Evolutionary conservation across 768 basidiomycete species (phyloP).

Genomic region (Boletus rubropictus): DNA sequence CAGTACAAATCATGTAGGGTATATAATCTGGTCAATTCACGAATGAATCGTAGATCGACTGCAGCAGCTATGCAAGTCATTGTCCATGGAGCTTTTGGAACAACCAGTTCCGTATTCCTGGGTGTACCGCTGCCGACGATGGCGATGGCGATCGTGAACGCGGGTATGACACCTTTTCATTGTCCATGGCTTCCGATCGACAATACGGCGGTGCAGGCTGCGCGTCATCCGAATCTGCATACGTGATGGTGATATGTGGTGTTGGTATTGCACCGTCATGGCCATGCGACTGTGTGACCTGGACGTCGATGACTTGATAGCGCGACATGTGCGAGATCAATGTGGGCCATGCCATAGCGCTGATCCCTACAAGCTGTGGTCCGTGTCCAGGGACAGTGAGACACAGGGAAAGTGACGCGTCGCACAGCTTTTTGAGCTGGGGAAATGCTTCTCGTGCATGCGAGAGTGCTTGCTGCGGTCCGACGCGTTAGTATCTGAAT

Average conservation of each 20-base stretch:
- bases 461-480: conserved; percentile 42
- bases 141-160: not conserved
- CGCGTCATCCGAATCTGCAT: conserved; percentile 14
- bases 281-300: conserved; percentile 11
- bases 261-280: conserved; percentile 2
- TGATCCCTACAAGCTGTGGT: conserved; percentile 42
- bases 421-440: conserved; percentile 33
- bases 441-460: conserved; percentile 47
- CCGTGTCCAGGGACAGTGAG: conserved; percentile 32
- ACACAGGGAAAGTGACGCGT: conserved; percentile 42
- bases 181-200: not conserved
- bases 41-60: too few relatives aligned
- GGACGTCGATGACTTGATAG: conserved; percentile 46
- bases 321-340: conserved; percentile 37
- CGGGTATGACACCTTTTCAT: conserved; percentile 12
- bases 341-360: conserved; percentile 44
- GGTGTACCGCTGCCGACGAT: not conserved
- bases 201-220: conserved; percentile 38
- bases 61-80: not conserved
- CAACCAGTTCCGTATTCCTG: conserved; percentile 11
- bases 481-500: not conserved
- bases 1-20: not conserved
- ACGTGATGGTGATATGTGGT: conserved; percentile 29
- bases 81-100: conserved; percentile 9
- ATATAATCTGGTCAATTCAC: not conserved